Evolutionary conservation across 1,284 basidiomycete genomes (phyloP), one percentile per base, ranked within the genome.

Genomic region (Fistulina hepatica): DNA sequence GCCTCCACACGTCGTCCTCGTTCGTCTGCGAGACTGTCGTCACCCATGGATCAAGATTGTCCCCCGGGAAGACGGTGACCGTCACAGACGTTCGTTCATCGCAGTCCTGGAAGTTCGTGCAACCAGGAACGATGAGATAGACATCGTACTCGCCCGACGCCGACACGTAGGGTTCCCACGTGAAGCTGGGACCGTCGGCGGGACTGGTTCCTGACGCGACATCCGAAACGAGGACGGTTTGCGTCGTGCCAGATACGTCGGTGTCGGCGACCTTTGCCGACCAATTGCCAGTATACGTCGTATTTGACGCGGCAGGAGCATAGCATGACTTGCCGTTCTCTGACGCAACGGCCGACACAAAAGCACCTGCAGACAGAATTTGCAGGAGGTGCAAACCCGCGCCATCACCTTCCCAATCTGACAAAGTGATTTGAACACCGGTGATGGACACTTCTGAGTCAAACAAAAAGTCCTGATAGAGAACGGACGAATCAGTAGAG

Each of bases 381-480:
- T 97, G 88, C 26, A 97, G 57, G 37, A 95, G 66, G 56, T 94
- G 86, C 34, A 98, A 62, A 40, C 91, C 95, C 2, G 89, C 73
- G 5, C 79, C 75, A 8, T 66, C 60, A 19, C 93, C 94, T 35
- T 69, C 72, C 72, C 82, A 93, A 32, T 68, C 62, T 6, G 80
- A 76, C 16, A 97, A 64, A 39, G 77, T 81, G 52, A 98, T 68
- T 56, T 91, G 80, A 46, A 90, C 73, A 39, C 91, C 91, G 4
- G 84, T 90, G 46, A 92, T 71, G 17, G 67, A 59, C 25, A 73
- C 56, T n/a, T 74, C 59, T 10, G 28, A 31, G 39, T 67, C 57
- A 51, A 94, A 91, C 34, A 92, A 60, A 58, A 90, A 94, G 56
- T 94, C 90, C 56, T 94, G 89, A 56, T 91, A 94, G 3, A 74